Conservation (phyloP, 2,329 filamentous ascomycete species). For the Herpotrichia juniperi region DNA sequence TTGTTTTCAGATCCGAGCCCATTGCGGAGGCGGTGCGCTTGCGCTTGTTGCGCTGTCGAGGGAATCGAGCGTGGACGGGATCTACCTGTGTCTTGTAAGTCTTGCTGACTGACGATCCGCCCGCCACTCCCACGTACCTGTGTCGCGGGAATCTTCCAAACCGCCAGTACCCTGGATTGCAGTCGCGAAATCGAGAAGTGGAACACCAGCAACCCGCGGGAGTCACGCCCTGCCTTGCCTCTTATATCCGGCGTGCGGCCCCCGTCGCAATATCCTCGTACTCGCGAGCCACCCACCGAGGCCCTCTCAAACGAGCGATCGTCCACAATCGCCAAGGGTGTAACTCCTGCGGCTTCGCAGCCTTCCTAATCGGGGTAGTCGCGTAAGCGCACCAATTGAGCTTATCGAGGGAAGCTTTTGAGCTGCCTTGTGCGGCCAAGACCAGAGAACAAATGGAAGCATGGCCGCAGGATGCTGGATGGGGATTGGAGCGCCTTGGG, state of each 20-base stretch:
- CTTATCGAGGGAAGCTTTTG: not conserved
- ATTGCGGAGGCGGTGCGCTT: not conserved
- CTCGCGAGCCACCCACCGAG: not conserved
- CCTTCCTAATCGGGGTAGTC: not conserved
- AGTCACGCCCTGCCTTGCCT: not conserved
- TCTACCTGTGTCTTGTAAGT: not conserved
- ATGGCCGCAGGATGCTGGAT: too few species aligned
- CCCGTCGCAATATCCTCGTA: not conserved
- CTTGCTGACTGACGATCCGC: not conserved
- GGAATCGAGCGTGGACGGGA: not conserved
- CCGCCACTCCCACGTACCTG: not conserved
- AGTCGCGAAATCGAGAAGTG: not conserved
- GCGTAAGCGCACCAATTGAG: not conserved
- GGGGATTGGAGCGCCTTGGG: too few species aligned
- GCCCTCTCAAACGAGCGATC: not conserved
- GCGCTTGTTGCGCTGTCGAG: not conserved
- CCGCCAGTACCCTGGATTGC: not conserved
- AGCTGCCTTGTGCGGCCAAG: not conserved
- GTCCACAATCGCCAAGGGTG: not conserved
- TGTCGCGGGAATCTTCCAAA: not conserved
- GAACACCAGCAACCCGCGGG: not conserved
- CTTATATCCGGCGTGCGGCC: not conserved
- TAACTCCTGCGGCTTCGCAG: not conserved
- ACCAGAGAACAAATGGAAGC: too few species aligned
- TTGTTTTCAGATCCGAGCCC: slow-evolving; percentile 10